Conservation (phyloP, 345 rosid genomes). For the Populus tremula region DNA sequence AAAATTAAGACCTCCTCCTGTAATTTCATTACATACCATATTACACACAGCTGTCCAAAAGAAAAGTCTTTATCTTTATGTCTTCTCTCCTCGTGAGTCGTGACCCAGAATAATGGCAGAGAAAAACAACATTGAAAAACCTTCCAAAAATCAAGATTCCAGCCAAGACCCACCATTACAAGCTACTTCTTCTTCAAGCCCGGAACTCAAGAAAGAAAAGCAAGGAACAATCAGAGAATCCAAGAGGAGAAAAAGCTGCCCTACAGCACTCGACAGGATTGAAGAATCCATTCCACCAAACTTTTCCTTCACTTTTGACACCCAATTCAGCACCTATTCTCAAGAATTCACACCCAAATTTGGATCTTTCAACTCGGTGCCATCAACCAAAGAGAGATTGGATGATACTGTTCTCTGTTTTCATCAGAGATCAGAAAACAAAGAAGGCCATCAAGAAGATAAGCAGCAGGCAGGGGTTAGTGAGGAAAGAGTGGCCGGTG, state of each 20-base stretch:
- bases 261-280: conserved; percentile 14
- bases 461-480: background rate
- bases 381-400: background rate
- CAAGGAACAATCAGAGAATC: conserved; percentile 3
- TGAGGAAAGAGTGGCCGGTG: background rate
- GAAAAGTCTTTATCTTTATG: background rate
- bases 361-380: conserved; percentile 21
- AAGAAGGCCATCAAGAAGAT: background rate
- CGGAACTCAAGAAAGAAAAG: conserved; percentile 11
- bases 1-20: background rate
- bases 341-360: conserved; percentile 28
- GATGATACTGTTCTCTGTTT: background rate
- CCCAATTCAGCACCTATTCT: conserved; percentile 9
- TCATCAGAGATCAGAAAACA: background rate
- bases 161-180: background rate
- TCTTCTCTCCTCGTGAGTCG: background rate
- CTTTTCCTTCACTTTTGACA: conserved; percentile 27
- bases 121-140: background rate
- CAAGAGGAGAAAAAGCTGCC: conserved; percentile 24
- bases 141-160: conserved; percentile 6
- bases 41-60: background rate
- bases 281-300: background rate
- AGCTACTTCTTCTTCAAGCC: background rate
- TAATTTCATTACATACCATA: background rate
- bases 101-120: background rate